Conservation (phyloP, 2,329 filamentous ascomycete genomes). For the Sporothrix brasiliensis region DNA sequence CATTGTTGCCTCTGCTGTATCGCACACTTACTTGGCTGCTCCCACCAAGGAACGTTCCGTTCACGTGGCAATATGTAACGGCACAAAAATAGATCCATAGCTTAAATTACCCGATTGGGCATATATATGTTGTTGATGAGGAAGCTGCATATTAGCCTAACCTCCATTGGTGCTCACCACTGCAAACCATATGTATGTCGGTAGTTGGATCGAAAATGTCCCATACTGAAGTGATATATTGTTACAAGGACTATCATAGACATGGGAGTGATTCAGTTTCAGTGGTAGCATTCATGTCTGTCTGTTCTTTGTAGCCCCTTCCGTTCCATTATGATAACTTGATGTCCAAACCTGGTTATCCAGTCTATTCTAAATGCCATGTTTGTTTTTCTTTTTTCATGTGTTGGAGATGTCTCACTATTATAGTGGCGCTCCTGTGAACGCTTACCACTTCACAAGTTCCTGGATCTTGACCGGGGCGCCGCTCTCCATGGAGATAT, state of each 20-base stretch:
- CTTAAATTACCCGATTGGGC: neutral
- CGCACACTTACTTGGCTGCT: no score
- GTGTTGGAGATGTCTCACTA: neutral
- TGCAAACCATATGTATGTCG: neutral
- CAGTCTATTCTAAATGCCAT: slow-evolving; percentile 2
- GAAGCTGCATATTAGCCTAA: slow-evolving; percentile 1
- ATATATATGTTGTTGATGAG: no score
- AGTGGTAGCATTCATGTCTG: neutral
- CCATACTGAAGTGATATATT: no score
- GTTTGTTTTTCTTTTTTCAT: neutral
- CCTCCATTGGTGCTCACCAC: neutral
- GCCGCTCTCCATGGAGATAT: slow-evolving; percentile 59
- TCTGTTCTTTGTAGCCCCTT: neutral
- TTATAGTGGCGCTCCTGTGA: neutral
- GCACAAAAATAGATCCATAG: neutral
- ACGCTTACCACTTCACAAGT: slow-evolving; percentile 41
- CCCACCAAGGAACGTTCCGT: neutral
- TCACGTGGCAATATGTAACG: neutral
- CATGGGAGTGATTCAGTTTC: neutral
- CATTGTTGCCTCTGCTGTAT: no score
- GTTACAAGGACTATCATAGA: no score
- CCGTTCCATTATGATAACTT: slow-evolving; percentile 9
- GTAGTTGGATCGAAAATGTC: neutral
- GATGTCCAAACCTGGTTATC: neutral
- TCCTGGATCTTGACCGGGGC: slow-evolving; percentile 61